phyloP scores from a whole-genome alignment of 2,329 filamentous ascomycete genomes.

The Sporothrix brasiliensis region DNA sequence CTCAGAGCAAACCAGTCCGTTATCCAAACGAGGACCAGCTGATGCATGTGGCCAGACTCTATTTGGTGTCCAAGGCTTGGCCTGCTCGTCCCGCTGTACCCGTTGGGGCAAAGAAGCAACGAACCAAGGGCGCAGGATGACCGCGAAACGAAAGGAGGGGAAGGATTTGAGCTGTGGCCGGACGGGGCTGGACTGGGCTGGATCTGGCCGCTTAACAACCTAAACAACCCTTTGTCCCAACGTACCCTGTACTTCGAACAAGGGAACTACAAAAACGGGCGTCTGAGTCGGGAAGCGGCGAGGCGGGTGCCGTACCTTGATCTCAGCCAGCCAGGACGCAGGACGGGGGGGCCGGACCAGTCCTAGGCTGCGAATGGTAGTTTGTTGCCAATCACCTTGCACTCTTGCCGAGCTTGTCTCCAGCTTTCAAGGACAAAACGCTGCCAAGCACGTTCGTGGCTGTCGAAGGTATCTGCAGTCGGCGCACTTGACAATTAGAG shows the following conservation, averaged over 20 bases:
- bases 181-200: conserved; percentile 4
- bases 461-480: too few relatives aligned
- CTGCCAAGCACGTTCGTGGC: too few relatives aligned
- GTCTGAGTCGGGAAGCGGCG: background rate
- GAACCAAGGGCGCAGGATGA: background rate
- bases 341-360: too few relatives aligned
- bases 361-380: too few relatives aligned
- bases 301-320: background rate
- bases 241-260: background rate
- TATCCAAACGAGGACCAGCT: background rate
- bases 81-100: background rate
- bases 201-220: background rate
- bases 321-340: too few relatives aligned
- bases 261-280: background rate
- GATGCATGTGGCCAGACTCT: conserved; percentile 11
- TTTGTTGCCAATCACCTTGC: too few relatives aligned
- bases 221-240: background rate
- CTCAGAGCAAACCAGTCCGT: background rate
- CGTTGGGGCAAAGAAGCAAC: conserved; percentile 1
- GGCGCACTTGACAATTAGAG: too few relatives aligned
- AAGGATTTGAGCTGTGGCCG: background rate
- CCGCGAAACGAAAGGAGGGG: background rate
- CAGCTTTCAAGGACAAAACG: too few relatives aligned
- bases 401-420: too few relatives aligned
- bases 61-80: conserved; percentile 7